Evolutionary conservation across 2,329 filamentous ascomycete species (phyloP).

Genomic region (Pyrenochaeta sp.): DNA sequence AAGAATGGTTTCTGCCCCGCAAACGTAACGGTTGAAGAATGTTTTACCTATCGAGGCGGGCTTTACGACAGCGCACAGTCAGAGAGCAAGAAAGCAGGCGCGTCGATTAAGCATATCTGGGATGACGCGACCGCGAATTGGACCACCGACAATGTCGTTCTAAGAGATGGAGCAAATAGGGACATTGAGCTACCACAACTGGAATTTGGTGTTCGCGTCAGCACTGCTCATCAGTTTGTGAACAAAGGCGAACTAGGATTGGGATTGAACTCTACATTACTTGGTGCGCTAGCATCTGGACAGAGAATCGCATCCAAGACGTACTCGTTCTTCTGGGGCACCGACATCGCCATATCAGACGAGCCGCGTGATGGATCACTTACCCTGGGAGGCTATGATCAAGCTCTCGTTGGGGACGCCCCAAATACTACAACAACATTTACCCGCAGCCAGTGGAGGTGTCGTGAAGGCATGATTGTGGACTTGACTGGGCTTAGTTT

Average conservation of each 20-base stretch:
- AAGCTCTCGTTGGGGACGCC: neutral
- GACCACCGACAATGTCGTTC: neutral
- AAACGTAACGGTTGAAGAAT: neutral
- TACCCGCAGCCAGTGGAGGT: slow-evolving; percentile 2
- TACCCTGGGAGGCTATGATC: slow-evolving; percentile 3
- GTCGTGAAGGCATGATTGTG: slow-evolving; percentile 7
- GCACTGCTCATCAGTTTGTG: neutral
- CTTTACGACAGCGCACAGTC: neutral
- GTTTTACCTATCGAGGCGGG: neutral
- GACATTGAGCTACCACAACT: neutral
- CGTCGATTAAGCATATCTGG: neutral
- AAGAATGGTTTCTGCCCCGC: neutral
- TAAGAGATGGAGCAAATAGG: neutral
- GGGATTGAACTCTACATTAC: neutral
- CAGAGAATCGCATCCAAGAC: slow-evolving; percentile 4
- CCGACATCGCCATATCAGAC: neutral
- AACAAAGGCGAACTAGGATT: slow-evolving; percentile 2
- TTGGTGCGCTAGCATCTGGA: neutral
- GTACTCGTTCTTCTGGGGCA: slow-evolving; percentile 3
- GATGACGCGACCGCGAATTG: slow-evolving; percentile 1
- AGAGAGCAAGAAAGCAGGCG: neutral
- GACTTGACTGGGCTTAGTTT: slow-evolving; percentile 2
- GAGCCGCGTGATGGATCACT: slow-evolving; percentile 1
- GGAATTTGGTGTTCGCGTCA: slow-evolving; percentile 1
- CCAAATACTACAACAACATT: slow-evolving; percentile 2